A percentile compares a stretch with the other conserved stretches of the same genome.
phyloP scores from a whole-genome alignment of 345 rosid species.

The Capsella bursapastoris region DNA sequence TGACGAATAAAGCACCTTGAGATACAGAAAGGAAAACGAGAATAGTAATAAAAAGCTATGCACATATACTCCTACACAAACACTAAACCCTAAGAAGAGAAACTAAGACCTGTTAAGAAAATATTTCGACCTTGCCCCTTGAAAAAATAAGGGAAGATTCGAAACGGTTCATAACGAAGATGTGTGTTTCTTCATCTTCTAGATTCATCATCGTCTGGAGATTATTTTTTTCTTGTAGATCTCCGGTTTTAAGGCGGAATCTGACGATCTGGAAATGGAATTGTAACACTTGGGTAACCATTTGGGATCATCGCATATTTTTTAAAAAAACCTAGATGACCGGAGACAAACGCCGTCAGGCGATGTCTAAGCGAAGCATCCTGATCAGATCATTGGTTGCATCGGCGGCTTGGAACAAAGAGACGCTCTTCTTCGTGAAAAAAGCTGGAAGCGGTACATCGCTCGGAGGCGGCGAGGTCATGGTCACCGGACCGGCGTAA shows the following conservation, averaged over 20 bases:
- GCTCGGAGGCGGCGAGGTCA: constrained; percentile 90
- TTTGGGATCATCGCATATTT: background rate
- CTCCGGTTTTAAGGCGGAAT: constrained; percentile 8
- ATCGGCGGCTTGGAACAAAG: constrained; percentile 29
- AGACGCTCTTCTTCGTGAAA: constrained; percentile 52
- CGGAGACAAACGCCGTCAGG: constrained; percentile 21
- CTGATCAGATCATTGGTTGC: constrained; percentile 62
- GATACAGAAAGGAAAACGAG: background rate
- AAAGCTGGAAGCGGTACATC: constrained; percentile 86
- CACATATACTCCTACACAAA: constrained; percentile 41
- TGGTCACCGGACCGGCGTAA: constrained; percentile 78
- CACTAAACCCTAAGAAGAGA: constrained; percentile 45
- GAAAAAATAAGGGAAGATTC: constrained; percentile 85
- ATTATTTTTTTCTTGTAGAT: background rate
- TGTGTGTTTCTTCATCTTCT: constrained; percentile 43
- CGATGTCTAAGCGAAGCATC: constrained; percentile 57
- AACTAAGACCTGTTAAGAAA: constrained; percentile 47
- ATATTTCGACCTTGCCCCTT: constrained; percentile 59
- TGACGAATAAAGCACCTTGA: background rate
- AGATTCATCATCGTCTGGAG: constrained; percentile 44
- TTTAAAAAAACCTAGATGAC: background rate
- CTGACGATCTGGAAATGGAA: constrained; percentile 2
- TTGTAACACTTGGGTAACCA: background rate
- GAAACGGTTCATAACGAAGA: constrained; percentile 39
- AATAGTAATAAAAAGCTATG: background rate